Percentiles rank a stretch among this genome's conserved stretches.
These are phyloP conservation scores for Crepidotus variabilis DNA, from an alignment of 768 basidiomycete genomes.

Conservation along the genomic window DNA sequence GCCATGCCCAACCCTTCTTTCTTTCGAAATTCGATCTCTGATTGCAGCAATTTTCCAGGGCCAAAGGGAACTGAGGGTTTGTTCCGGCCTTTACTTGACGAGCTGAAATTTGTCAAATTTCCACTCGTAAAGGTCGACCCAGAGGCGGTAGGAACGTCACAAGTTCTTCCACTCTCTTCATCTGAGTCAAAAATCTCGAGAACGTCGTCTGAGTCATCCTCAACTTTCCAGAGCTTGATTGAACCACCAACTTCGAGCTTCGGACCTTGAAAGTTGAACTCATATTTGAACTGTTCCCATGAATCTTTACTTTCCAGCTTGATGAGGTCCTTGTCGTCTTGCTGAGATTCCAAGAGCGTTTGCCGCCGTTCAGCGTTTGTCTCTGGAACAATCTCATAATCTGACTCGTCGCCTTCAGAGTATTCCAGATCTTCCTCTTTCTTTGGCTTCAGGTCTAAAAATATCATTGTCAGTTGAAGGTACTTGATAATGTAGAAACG, in stretches of 20 bases:
- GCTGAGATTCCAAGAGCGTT: conserved; percentile 44
- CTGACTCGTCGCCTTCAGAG: conserved; percentile 22
- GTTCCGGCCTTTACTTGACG: conserved; percentile 7
- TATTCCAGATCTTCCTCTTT: conserved; percentile 3
- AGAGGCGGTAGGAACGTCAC: conserved; percentile 27
- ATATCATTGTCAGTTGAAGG: conserved; percentile 2
- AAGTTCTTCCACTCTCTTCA: conserved; percentile 15
- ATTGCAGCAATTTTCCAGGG: conserved; percentile 34
- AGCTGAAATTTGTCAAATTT: not conserved
- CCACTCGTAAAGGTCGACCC: conserved; percentile 28
- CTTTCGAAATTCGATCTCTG: conserved; percentile 41
- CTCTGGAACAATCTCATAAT: conserved; percentile 34
- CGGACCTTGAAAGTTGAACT: conserved; percentile 42
- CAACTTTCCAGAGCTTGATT: conserved; percentile 1
- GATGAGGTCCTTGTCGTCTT: conserved; percentile 22
- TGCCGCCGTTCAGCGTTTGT: conserved; percentile 47
- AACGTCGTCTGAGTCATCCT: conserved; percentile 7
- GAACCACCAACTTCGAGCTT: not conserved
- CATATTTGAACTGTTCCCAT: conserved; percentile 43
- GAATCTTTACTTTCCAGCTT: conserved; percentile 33
- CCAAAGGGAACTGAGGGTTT: conserved; percentile 12
- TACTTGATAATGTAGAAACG: not conserved
- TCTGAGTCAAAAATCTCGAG: conserved; percentile 20
- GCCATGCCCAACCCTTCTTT: conserved; percentile 43
- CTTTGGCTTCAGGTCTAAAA: conserved; percentile 5